Evolutionary conservation across 1,284 basidiomycete genomes (phyloP).

Genomic region (Leucoagaricus sp.): DNA sequence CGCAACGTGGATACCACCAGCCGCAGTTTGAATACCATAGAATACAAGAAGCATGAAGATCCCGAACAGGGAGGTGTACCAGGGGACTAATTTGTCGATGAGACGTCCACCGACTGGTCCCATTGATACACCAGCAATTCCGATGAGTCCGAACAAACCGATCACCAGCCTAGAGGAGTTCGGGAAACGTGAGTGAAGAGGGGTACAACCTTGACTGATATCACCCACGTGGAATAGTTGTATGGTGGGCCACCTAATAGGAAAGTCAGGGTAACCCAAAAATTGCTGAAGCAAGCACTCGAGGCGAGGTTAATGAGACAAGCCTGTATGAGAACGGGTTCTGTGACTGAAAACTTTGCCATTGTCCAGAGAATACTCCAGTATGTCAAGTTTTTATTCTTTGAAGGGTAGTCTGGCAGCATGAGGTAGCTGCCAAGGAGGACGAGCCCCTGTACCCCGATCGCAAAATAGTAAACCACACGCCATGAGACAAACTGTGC

Average conservation of each 20-base stretch:
- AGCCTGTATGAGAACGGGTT: conserved; percentile 68
- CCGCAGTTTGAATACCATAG: conserved; percentile 56
- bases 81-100: conserved; percentile 65
- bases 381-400: conserved; percentile 60
- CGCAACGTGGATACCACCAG: conserved; percentile 56
- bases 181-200: conserved; percentile 8
- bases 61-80: conserved; percentile 60
- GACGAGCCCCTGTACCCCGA: conserved; percentile 57
- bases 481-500: conserved; percentile 62
- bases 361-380: conserved; percentile 63
- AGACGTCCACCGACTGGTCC: conserved; percentile 62
- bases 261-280: conserved; percentile 77
- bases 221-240: conserved; percentile 58
- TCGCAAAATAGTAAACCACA: conserved; percentile 67
- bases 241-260: conserved; percentile 67
- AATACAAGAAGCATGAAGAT: conserved; percentile 43
- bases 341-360: conserved; percentile 67
- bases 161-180: conserved; percentile 51
- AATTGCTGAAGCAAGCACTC: conserved; percentile 58
- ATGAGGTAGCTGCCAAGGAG: conserved; percentile 53
- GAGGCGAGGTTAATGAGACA: conserved; percentile 57
- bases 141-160: conserved; percentile 72
- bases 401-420: conserved; percentile 73
- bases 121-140: conserved; percentile 66
- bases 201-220: background rate